Percentiles rank a stretch among this genome's conserved stretches.
These are phyloP conservation scores for Aspergillus biplanus DNA, from an alignment of 495 filamentous ascomycete genomes.

Conservation along the genomic window DNA sequence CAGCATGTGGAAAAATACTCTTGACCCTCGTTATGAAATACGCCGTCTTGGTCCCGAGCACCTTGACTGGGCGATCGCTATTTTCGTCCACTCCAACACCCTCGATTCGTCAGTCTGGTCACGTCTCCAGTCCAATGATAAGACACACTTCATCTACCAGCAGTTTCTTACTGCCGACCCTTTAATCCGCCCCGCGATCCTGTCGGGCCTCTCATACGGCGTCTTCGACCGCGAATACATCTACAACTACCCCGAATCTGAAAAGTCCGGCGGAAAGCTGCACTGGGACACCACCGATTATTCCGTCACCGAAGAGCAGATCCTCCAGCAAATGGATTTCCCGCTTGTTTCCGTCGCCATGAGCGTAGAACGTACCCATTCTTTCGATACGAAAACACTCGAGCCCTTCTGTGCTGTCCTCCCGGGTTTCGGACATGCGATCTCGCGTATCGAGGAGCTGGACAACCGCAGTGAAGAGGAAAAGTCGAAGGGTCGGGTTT, in stretches of 20 bases:
- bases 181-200: slow-evolving; percentile 35
- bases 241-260: slow-evolving; percentile 46
- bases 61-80: slow-evolving; percentile 38
- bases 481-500: slow-evolving; percentile 32
- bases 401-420: slow-evolving; percentile 30
- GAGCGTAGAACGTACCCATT: slow-evolving; percentile 37
- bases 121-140: slow-evolving; percentile 29
- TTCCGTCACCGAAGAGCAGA: slow-evolving; percentile 25
- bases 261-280: slow-evolving; percentile 38
- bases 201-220: slow-evolving; percentile 44
- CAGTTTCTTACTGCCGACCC: slow-evolving; percentile 22
- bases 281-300: slow-evolving; percentile 42
- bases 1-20: no score
- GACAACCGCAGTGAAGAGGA: slow-evolving; percentile 34
- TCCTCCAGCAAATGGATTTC: slow-evolving; percentile 45
- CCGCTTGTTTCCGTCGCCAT: slow-evolving; percentile 46
- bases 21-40: slow-evolving; percentile 41
- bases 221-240: slow-evolving; percentile 51
- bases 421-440: slow-evolving; percentile 29
- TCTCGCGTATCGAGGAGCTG: slow-evolving; percentile 28
- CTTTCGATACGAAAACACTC: slow-evolving; percentile 33
- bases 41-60: slow-evolving; percentile 40
- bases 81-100: slow-evolving; percentile 41
- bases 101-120: slow-evolving; percentile 42
- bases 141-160: slow-evolving; percentile 26